Base-by-base conservation (phyloP, 2,329 filamentous ascomycete species). In the Diaporthe sp. region DNA sequence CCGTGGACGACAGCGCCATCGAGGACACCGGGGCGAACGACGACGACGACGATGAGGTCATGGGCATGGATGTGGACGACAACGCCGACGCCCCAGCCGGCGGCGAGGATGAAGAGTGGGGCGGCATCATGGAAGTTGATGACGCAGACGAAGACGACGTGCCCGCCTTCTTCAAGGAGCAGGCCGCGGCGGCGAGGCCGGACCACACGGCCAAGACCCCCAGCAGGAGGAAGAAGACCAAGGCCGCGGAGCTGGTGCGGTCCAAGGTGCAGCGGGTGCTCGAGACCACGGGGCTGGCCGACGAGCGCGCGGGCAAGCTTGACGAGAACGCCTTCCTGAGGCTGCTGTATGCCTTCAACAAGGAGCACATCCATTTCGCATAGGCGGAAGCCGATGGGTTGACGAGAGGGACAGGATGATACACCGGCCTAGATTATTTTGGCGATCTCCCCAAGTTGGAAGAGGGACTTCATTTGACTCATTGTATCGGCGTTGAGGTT, bases 321-420 rank as follows among this genome's bases (percentile, higher is more conserved):
- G 95, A 98, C 81, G 95, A 98, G 85, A 96, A 94, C 71, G 96
- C 98, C 81, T 98, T 98, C 82, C 85, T 99, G 82, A 93, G 92
- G 79, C 84, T 98, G 78, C 85, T 98, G 53, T 89, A 88, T 79
- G 93, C 94, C 2, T 98, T 98, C 84, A 98, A 98, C 83, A 91
- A 95, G 79, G 95, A 98, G 83, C 95, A 95, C 39, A 96, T 98
- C 76, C 96, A 98, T 86, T 98, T 98, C 83, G 94, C 91, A 77
- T 95, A 84, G 60, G 55, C 17, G 25, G 5, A 34, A 39, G 42
- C 4, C 28, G 44, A 44, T 20, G 8, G 15, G 12, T 34, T 17
- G 7, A 22, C 17, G n/a, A 22, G 28, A 51, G 57, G 28, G 28
- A 10, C n/a, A 15, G 37, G n/a, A 2, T 28, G 61, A 10, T 13